Conservation (phyloP, 768 basidiomycete species). For the Tricholoma flavovirens region DNA sequence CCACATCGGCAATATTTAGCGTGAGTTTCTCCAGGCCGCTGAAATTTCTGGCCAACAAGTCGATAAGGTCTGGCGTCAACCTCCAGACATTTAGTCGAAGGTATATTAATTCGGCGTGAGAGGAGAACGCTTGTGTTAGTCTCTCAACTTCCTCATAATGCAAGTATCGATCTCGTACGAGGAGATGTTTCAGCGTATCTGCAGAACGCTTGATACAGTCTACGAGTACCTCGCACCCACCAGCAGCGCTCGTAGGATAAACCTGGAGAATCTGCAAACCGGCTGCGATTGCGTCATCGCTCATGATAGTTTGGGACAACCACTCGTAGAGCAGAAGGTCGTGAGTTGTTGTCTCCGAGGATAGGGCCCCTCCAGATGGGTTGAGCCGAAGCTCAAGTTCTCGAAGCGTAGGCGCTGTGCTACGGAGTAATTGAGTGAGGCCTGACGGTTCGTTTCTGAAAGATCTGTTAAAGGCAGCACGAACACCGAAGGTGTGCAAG, state of each 20-base stretch:
- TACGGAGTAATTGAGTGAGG: constrained; percentile 27
- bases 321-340: constrained; percentile 32
- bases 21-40: constrained; percentile 26
- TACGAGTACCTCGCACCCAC: constrained; percentile 30
- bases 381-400: constrained; percentile 35
- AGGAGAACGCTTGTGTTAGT: constrained; percentile 21
- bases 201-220: constrained; percentile 26
- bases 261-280: constrained; percentile 31
- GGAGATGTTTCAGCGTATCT: constrained; percentile 27
- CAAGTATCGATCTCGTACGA: constrained; percentile 37
- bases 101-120: constrained; percentile 19
- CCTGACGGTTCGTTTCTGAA: constrained; percentile 30
- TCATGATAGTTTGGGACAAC: constrained; percentile 24
- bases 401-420: constrained; percentile 25
- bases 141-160: constrained; percentile 23
- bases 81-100: constrained; percentile 30
- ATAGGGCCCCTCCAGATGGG: constrained; percentile 25
- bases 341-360: constrained; percentile 15
- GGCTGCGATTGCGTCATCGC: constrained; percentile 23
- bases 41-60: constrained; percentile 25
- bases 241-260: constrained; percentile 31
- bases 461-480: constrained; percentile 35
- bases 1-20: constrained; percentile 10
- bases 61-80: constrained; percentile 28
- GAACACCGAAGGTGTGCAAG: constrained; percentile 28